Percentiles rank a stretch among this genome's conserved stretches.
These are phyloP conservation scores for Metschnikowia proteae DNA, from an alignment of 805 yeast genomes.

Conservation along the genomic window DNA sequence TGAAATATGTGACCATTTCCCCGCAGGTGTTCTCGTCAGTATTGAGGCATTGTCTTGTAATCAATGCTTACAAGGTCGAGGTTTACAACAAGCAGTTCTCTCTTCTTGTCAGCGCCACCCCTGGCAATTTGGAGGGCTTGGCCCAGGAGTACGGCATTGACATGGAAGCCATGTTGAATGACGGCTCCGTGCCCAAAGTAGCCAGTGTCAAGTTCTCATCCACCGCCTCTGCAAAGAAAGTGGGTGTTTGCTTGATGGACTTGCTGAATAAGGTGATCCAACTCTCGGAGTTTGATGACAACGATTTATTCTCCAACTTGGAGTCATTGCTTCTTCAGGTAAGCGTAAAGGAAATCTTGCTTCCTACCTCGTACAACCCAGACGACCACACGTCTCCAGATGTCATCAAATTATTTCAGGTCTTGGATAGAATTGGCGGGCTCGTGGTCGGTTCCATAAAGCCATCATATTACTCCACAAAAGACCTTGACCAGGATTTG, in stretches of 20 bases:
- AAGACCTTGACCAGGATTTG: conserved; percentile 76
- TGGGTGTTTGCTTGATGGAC: conserved; percentile 82
- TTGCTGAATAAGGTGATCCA: conserved; percentile 64
- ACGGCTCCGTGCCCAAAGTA: conserved; percentile 38
- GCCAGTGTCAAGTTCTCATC: conserved; percentile 36
- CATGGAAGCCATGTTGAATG: conserved; percentile 59
- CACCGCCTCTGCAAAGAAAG: conserved; percentile 40
- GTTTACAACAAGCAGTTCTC: conserved; percentile 69
- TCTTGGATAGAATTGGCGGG: conserved; percentile 70
- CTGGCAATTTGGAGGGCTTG: conserved; percentile 74
- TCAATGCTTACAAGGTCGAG: conserved; percentile 72
- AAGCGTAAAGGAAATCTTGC: conserved; percentile 80
- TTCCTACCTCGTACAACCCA: conserved; percentile 44
- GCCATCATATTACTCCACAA: conserved; percentile 53
- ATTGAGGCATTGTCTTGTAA: conserved; percentile 62
- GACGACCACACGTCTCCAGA: conserved; percentile 46
- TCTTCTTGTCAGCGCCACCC: conserved; percentile 63
- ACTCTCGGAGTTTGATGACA: conserved; percentile 76
- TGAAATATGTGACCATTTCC: conserved; percentile 71
- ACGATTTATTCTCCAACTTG: conserved; percentile 79
- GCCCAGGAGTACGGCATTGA: conserved; percentile 36
- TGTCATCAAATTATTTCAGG: conserved; percentile 59
- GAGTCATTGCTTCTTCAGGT: conserved; percentile 85
- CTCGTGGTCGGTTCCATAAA: conserved; percentile 63
- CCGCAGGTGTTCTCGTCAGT: conserved; percentile 67